Conservation (phyloP, 169 alveolate species). For the Fabrea salina region DNA sequence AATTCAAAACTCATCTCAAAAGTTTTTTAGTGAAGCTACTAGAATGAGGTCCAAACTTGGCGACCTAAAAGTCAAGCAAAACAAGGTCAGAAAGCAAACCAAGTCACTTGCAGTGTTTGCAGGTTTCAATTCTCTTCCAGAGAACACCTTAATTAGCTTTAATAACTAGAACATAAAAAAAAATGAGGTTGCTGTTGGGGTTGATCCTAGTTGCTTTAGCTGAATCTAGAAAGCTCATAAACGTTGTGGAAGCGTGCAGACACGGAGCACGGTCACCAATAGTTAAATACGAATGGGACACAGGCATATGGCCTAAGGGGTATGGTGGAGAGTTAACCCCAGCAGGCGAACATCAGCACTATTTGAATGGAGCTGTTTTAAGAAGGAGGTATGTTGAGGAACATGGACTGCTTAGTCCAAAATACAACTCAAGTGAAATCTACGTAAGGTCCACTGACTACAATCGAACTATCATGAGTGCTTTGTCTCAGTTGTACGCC, state of each 20-base stretch:
- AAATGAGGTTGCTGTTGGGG: background rate
- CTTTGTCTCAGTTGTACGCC: slow-evolving; percentile 44
- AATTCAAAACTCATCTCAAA: no score
- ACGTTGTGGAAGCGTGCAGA: background rate
- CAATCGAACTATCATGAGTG: slow-evolving; percentile 64
- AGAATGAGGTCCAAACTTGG: no score
- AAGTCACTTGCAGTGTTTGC: no score
- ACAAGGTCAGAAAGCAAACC: no score
- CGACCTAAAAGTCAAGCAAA: no score
- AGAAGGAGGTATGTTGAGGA: background rate
- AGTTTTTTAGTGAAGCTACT: no score
- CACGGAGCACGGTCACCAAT: slow-evolving; percentile 37
- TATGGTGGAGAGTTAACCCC: slow-evolving; percentile 12
- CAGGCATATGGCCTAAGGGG: slow-evolving; percentile 2
- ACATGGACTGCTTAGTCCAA: background rate
- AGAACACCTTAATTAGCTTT: no score
- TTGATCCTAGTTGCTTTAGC: background rate
- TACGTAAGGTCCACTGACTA: slow-evolving; percentile 51
- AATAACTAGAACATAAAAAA: no score
- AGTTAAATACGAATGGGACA: background rate
- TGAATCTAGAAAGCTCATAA: background rate
- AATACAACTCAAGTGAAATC: slow-evolving; percentile 4
- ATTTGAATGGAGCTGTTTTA: background rate
- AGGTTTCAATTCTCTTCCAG: no score
- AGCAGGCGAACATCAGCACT: slow-evolving; percentile 12